Conservation (phyloP, 305 asterid genomes). For the Euphrasia arctica region DNA sequence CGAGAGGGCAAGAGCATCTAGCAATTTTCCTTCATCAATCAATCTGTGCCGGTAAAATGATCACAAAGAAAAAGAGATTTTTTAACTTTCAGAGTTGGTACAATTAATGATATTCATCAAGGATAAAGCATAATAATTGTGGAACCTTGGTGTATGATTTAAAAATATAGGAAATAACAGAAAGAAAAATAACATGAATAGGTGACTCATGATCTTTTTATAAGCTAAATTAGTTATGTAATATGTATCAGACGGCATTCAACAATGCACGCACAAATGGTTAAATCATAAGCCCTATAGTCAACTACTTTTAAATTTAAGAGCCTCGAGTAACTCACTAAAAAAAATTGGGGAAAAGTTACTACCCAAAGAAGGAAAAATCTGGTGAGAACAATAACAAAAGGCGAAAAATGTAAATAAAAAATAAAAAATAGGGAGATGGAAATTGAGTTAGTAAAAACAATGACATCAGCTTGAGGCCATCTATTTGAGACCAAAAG, state of each 20-base stretch:
- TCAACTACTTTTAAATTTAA: conserved; percentile 20
- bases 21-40: conserved; percentile 85
- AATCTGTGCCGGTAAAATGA: conserved; percentile 46
- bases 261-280: conserved; percentile 14
- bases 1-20: conserved; percentile 96
- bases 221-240: conserved; percentile 10
- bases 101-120: conserved; percentile 18
- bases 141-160: conserved; percentile 15
- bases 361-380: conserved; percentile 12
- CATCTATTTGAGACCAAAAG: conserved; percentile 20
- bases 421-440: neutral
- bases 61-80: neutral
- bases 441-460: conserved; percentile 10
- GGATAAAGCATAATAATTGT: conserved; percentile 15
- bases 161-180: conserved; percentile 3
- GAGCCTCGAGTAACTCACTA: neutral
- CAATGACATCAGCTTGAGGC: neutral
- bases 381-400: conserved; percentile 1
- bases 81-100: conserved; percentile 12
- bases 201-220: conserved; percentile 18
- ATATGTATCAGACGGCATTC: conserved; percentile 13
- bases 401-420: neutral
- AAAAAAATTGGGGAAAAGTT: conserved; percentile 2
- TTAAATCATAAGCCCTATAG: conserved; percentile 17
- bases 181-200: conserved; percentile 18